Percentiles rank a stretch among this genome's conserved stretches.
Evolutionary conservation across 2,329 filamentous ascomycete species (phyloP).

Genomic region (Nectriaceae sp.): DNA sequence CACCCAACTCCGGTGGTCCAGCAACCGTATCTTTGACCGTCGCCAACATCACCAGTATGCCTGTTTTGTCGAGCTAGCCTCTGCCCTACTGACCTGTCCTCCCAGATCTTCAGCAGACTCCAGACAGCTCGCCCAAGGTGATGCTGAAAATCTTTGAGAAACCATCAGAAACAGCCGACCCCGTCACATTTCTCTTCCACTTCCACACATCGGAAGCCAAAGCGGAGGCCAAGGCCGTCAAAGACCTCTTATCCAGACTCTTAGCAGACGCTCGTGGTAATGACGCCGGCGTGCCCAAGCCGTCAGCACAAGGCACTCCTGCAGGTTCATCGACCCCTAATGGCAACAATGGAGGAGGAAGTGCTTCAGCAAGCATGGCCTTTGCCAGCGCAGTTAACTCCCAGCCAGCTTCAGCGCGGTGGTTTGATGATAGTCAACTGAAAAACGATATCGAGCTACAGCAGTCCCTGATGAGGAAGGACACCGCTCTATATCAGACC

Average conservation of each 20-base stretch:
- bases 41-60: conserved; percentile 78
- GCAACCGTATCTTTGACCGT: conserved; percentile 71
- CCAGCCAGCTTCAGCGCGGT: conserved; percentile 58
- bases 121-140: conserved; percentile 82
- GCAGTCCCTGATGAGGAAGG: conserved; percentile 82
- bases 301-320: conserved; percentile 35
- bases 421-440: conserved; percentile 81
- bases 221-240: conserved; percentile 81
- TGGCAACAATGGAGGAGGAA: conserved; percentile 32
- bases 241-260: conserved; percentile 76
- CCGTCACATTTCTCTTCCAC: conserved; percentile 79
- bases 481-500: conserved; percentile 73
- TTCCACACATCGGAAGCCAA: conserved; percentile 84
- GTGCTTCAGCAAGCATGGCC: conserved; percentile 70
- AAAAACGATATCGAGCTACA: conserved; percentile 81
- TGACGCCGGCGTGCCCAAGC: conserved; percentile 54
- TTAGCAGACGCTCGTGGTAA: conserved; percentile 68
- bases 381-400: conserved; percentile 70
- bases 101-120: conserved; percentile 90
- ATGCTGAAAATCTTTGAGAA: conserved; percentile 92
- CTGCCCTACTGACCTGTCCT: conserved; percentile 2
- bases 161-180: conserved; percentile 55
- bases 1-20: conserved; percentile 64
- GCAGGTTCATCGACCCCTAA: conserved; percentile 31
- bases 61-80: conserved; percentile 6